Base-by-base conservation (phyloP, 139 green algal species). In the Coelastrella sp. region DNA sequence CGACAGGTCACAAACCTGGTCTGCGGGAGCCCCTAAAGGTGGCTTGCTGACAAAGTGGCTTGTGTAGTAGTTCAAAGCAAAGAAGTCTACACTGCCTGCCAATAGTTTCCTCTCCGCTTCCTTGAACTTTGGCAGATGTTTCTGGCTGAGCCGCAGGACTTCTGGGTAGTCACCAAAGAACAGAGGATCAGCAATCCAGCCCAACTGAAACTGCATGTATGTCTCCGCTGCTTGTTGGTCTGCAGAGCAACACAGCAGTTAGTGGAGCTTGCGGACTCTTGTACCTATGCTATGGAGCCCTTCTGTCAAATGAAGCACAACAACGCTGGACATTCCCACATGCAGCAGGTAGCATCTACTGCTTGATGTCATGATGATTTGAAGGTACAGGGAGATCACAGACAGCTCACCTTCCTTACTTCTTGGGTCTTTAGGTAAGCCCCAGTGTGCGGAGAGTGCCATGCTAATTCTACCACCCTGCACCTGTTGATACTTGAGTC, bases 41-140 rank as follows among this genome's bases (percentile, higher is more conserved):
- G 82, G 32, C n/a, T 43, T 60, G 11, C 17, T 38, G 6, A 88
- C 83, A 79, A 84, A 88, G 43, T 83, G 73, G 11, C 84, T 84
- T 8, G 89, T 88, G 73, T 90, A 92, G 69, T 87, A 89, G 79
- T 92, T 92, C 32, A 92, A 41, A 1, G 62, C 71, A 27, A 92
- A 84, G 40, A 90, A 92, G 71, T 92, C 88, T 9, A 76, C 45
- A 51, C 69, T 89, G 57, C 78, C 84, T 1, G 73, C 83, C 15
- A 92, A 30, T 40, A 89, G 21, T 23, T 35, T 38, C 59, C 30
- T 73, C 62, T 92, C 76, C 1, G 38, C 13, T 1, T 53, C 53
- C 15, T 90, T 87, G 84, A 92, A 91, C 30, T 53, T 64, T 6
- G 89, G 89, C 35, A 93, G 88, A 9, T 76, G 23, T 27, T 37